A percentile compares a stretch with the other conserved stretches of the same genome.
These are phyloP conservation scores for Phlebopus sp. DNA, from an alignment of 1,284 basidiomycete genomes.

Conservation along the genomic window DNA sequence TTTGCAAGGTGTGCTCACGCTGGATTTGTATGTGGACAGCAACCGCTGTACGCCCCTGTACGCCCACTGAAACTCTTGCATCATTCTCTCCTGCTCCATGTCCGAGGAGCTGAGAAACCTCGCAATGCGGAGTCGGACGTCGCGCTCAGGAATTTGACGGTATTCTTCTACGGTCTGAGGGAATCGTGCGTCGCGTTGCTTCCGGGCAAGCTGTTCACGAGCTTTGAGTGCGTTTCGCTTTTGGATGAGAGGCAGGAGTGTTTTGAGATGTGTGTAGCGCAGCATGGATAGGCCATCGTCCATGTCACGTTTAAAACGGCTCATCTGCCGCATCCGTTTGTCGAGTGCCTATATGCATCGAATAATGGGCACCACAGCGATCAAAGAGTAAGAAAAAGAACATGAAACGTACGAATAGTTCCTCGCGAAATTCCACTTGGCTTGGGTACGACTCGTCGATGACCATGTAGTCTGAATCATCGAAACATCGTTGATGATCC, in stretches of 20 bases:
- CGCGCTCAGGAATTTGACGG: conserved; percentile 38
- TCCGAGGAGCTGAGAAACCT: conserved; percentile 44
- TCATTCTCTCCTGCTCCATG: conserved; percentile 44
- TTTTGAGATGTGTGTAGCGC: conserved; percentile 42
- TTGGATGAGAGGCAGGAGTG: conserved; percentile 33
- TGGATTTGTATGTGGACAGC: conserved; percentile 36
- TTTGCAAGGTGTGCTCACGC: conserved; percentile 34
- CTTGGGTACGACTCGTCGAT: conserved; percentile 28
- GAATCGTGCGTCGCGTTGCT: conserved; percentile 44
- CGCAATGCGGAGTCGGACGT: conserved; percentile 50
- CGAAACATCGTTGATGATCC: conserved; percentile 33
- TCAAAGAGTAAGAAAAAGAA: neutral
- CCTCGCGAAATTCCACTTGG: conserved; percentile 24
- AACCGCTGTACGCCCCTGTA: conserved; percentile 46
- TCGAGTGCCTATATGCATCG: conserved; percentile 33
- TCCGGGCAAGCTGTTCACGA: conserved; percentile 35
- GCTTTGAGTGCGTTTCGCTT: conserved; percentile 27
- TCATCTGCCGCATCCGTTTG: conserved; percentile 18
- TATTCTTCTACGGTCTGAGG: conserved; percentile 49
- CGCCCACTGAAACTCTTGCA: conserved; percentile 51
- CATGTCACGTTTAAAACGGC: conserved; percentile 26
- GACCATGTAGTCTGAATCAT: conserved; percentile 32
- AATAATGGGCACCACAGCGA: neutral
- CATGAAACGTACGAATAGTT: conserved; percentile 26
- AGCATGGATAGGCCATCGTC: conserved; percentile 40